phyloP scores from a whole-genome alignment of 2,329 filamentous ascomycete species.

The Sporothrix phasma region DNA sequence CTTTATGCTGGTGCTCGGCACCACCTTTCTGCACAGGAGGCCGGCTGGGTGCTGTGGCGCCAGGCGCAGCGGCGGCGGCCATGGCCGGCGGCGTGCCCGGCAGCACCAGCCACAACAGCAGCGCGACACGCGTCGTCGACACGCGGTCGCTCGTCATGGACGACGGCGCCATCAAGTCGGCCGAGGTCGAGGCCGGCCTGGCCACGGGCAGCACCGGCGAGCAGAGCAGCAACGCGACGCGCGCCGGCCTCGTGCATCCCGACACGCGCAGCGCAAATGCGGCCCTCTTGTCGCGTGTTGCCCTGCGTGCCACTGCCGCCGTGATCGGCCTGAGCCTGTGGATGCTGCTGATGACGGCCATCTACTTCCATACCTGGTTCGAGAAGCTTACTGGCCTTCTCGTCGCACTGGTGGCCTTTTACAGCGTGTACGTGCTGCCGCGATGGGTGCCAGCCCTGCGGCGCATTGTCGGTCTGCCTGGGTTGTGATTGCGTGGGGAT shows the following conservation, averaged over 20 bases:
- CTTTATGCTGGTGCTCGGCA: constrained; percentile 80
- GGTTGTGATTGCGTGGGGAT: constrained; percentile 30
- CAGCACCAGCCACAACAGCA: constrained; percentile 24
- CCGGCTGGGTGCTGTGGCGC: constrained; percentile 47
- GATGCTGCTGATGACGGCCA: constrained; percentile 98
- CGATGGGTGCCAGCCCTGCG: constrained; percentile 39
- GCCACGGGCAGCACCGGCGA: neutral
- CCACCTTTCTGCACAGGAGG: constrained; percentile 73
- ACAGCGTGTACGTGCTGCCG: constrained; percentile 42
- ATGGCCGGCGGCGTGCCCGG: neutral
- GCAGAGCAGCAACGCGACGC: constrained; percentile 8
- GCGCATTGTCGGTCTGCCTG: constrained; percentile 39
- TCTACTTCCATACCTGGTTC: constrained; percentile 97
- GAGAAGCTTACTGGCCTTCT: constrained; percentile 64
- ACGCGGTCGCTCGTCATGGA: constrained; percentile 55
- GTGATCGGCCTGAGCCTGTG: constrained; percentile 70
- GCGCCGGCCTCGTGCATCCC: constrained; percentile 19
- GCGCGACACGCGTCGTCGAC: constrained; percentile 31
- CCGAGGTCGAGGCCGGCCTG: constrained; percentile 36
- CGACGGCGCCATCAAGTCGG: constrained; percentile 56
- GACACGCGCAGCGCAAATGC: neutral
- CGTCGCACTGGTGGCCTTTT: constrained; percentile 38
- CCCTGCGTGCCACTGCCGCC: constrained; percentile 40
- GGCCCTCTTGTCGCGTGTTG: neutral
- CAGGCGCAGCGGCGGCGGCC: constrained; percentile 25